Evolutionary conservation across 371 early-diverging fungal species (phyloP), one percentile per base, ranked within the genome.

Genomic region (Zychaea mexicana): DNA sequence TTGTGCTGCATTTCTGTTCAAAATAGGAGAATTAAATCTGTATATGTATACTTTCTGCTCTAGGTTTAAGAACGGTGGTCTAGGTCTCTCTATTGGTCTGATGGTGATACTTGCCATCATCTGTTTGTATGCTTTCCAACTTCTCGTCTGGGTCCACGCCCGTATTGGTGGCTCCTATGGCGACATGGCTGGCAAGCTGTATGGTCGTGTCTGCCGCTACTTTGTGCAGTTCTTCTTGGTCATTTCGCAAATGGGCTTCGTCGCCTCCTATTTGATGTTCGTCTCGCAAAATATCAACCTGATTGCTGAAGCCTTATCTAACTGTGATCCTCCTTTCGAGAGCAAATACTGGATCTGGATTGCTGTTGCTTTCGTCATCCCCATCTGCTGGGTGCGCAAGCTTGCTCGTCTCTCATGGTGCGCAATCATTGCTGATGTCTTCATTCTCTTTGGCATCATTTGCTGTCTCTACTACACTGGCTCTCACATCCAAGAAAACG

Each of bases 391-490:
- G 75, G 83, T 93, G 47, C 87, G 92, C 26, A 74, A 83, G 33
- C 85, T 93, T 76, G 81, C 90, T 45, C 75, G 84, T 49, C 81
- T 93, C 38, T 85, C 88, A 0, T 67, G 85, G 62, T 77, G 87
- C n/a, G 86, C 89, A 10, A 84, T 93, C 38, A 67, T 90, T 64
- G 92, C 90, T 57, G 90, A 92, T 71, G 69, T 88, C 21, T 89
- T 92, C 59, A 92, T 93, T 57, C 68, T 90, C 30, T 71, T 86
- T 66, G 92, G 93, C 12, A 74, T 91, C 28, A 57, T 76, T n/a
- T 70, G 75, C 52, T 67, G 79, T 2, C 72, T 78, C 57, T 81
- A 82, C 61, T 81, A 66, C 68, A 72, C 73, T 22, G 74, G 77
- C 42, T 47, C 71, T 56, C 59, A 70, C 19, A 32, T 84, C 31